Evolutionary conservation across 2,329 filamentous ascomycete species (phyloP).

Genomic region (Diplodia sapinea): DNA sequence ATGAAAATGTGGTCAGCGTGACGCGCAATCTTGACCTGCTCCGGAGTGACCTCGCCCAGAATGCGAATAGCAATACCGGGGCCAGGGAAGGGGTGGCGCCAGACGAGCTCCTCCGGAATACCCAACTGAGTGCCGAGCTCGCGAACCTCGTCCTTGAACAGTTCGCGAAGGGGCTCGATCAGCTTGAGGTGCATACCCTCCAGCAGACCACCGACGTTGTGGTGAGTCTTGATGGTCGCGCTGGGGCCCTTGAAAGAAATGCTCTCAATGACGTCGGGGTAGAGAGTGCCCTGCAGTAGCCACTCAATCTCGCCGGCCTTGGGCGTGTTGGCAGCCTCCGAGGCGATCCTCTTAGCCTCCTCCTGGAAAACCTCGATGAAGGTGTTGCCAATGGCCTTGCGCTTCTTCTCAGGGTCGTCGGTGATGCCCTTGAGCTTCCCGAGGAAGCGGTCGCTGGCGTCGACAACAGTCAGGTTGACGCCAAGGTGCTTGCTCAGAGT

Average conservation of each 20-base stretch:
- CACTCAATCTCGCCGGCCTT: conserved; percentile 79
- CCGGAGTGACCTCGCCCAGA: conserved; percentile 80
- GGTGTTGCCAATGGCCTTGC: conserved; percentile 85
- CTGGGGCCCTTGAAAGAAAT: conserved; percentile 76
- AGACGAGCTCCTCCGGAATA: conserved; percentile 76
- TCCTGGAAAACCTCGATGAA: conserved; percentile 86
- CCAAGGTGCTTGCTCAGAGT: conserved; percentile 79
- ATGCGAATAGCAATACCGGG: conserved; percentile 79
- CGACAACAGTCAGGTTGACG: conserved; percentile 88
- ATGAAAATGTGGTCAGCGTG: conserved; percentile 81
- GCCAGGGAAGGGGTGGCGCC: conserved; percentile 79
- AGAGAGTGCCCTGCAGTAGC: conserved; percentile 87
- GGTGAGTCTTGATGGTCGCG: conserved; percentile 75
- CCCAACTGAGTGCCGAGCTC: conserved; percentile 71
- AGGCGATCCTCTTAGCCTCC: conserved; percentile 76
- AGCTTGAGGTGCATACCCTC: conserved; percentile 68
- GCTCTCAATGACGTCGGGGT: conserved; percentile 74
- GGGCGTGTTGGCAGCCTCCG: conserved; percentile 68
- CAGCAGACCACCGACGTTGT: conserved; percentile 74
- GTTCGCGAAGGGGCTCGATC: conserved; percentile 77
- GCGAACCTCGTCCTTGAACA: conserved; percentile 86
- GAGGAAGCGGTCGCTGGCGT: conserved; percentile 81
- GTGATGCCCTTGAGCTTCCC: conserved; percentile 73
- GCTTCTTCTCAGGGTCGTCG: conserved; percentile 81
- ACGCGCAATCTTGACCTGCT: conserved; percentile 79